A percentile compares a stretch with the other conserved stretches of the same genome.
phyloP scores from a whole-genome alignment of 176 grass and related monocot genomes.

The Oryza meyeriana region DNA sequence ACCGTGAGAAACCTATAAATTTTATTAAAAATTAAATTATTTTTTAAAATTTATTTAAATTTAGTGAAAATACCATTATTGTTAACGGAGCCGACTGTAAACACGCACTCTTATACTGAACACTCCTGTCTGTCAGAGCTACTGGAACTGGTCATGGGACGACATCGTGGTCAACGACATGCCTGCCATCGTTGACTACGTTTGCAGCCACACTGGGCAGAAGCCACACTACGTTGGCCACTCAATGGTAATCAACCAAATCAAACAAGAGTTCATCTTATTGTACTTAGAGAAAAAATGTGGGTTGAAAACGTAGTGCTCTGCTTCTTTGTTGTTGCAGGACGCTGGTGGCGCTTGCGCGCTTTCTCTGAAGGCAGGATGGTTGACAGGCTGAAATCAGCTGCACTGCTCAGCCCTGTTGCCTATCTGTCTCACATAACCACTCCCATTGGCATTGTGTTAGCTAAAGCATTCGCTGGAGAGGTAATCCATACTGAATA shows the following conservation, averaged over 20 bases:
- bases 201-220: conserved; percentile 46
- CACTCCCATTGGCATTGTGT: conserved; percentile 53
- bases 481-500: conserved; percentile 38
- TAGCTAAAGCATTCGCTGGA: conserved; percentile 61
- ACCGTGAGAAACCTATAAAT: no score
- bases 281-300: not conserved
- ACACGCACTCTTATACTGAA: not conserved
- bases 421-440: conserved; percentile 82
- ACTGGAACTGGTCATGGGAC: conserved; percentile 96
- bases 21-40: no score
- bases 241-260: conserved; percentile 53
- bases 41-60: no score
- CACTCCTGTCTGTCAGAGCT: conserved; percentile 35
- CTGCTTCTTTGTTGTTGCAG: conserved; percentile 32
- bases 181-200: conserved; percentile 55
- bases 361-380: conserved; percentile 72
- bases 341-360: conserved; percentile 66
- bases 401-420: conserved; percentile 70
- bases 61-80: no score
- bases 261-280: not conserved
- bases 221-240: conserved; percentile 88
- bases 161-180: conserved; percentile 70
- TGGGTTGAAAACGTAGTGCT: not conserved
- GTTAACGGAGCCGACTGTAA: no score
- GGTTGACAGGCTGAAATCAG: conserved; percentile 69